Base-by-base conservation (phyloP, 805 yeast species). In the Ogataea dorogensis region DNA sequence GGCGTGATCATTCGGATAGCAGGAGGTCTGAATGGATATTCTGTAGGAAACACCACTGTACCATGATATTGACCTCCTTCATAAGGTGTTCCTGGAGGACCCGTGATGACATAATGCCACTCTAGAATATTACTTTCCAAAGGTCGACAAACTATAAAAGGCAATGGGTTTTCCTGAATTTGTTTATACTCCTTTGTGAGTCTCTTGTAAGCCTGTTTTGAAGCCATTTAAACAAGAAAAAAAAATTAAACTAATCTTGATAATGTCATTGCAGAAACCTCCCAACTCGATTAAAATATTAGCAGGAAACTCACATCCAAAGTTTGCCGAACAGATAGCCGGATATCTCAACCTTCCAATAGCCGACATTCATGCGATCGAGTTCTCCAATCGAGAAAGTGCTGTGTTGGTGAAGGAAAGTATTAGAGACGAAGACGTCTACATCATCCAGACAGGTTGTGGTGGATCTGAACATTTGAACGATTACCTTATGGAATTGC, bases 61-160 rank as follows among this genome's bases (percentile, higher is more conserved):
- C 97, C 96, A 54, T 88, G 96, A 56, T 84, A 88, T 56, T 86
- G 93, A 0, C 97, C 97, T 15, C 75, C 77, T 38, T 73, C 82
- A 59, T 83, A 91, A 3, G 94, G 94, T 1, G 96, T 85, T 24
- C 79, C 81, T 10, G 93, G 88, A 4, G 97, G 96, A 1, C 98
- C 98, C 0, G 87, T 81, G 33, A 91, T 82, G 20, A 89, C 74
- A 56, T 86, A 91, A 60, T 88, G 96, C 96, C 97, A 89, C 57
- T 86, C 94, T 36, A 93, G 65, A 37, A 93, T 84, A 58, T 93
- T 88, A 28, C 75, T 70, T 40, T 93, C 98, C 42, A 81, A 77
- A 5, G 98, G 98, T 41, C 82, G 79, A 15, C 97, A 96, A 8
- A 67, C 66, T 28, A 91, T 79, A 54, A 64, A 89, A 5, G 95